A percentile compares a stretch with the other conserved stretches of the same genome.
Evolutionary conservation across 306 rosid species (phyloP).

Genomic region (Medicago arabica): DNA sequence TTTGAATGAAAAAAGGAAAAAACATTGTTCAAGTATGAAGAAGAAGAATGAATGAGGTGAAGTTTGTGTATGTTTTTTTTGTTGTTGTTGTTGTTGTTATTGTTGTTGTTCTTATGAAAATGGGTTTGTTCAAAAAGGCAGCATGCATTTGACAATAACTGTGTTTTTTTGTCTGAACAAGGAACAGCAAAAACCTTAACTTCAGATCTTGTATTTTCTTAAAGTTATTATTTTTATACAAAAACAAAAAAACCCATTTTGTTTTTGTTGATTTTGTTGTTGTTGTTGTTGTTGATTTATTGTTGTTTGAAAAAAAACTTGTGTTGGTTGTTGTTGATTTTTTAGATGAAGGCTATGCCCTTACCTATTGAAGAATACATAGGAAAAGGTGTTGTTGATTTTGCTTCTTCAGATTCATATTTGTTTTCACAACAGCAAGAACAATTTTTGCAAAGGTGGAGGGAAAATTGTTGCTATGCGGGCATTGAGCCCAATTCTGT

Average conservation of each 20-base stretch:
- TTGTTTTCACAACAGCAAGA: constrained; percentile 41
- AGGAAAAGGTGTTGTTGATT: constrained; percentile 90
- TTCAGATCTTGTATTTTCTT: constrained; percentile 33
- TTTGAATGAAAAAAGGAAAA: not conserved
- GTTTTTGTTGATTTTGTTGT: not conserved
- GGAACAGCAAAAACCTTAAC: constrained; percentile 16
- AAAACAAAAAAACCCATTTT: too few species aligned
- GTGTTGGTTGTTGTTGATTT: not conserved
- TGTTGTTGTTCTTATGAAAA: constrained; percentile 6
- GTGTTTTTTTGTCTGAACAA: not conserved
- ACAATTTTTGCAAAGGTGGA: constrained; percentile 59
- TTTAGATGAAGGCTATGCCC: constrained; percentile 99
- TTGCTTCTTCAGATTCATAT: constrained; percentile 61
- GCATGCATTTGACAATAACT: constrained; percentile 35
- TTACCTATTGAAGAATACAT: constrained; percentile 82
- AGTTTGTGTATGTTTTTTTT: not conserved
- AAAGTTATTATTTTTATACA: not conserved
- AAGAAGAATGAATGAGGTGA: constrained; percentile 22
- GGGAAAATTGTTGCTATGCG: constrained; percentile 72
- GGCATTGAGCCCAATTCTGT: constrained; percentile 91
- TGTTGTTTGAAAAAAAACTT: not conserved
- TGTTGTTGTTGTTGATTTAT: not conserved
- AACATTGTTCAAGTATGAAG: not conserved
- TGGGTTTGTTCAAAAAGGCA: constrained; percentile 26
- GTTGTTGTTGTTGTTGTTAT: constrained; percentile 8